Percentiles rank a stretch among this genome's conserved stretches.
phyloP scores from a whole-genome alignment of 306 rosid species.

The Corylus americana region DNA sequence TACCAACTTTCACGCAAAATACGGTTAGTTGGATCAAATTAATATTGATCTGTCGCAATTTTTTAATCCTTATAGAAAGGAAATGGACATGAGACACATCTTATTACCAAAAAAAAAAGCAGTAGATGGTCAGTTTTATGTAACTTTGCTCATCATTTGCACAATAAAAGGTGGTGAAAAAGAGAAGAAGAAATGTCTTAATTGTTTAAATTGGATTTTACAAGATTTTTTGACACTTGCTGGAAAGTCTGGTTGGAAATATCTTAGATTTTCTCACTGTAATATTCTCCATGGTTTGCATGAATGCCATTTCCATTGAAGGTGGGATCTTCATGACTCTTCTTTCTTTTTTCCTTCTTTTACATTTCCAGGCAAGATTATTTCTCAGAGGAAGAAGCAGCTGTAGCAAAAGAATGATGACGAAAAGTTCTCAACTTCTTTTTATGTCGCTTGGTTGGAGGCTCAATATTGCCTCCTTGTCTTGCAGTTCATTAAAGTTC shows the following conservation, averaged over 20 bases:
- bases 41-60: not conserved
- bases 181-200: not conserved
- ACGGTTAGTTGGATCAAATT: constrained; percentile 44
- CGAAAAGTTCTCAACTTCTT: constrained; percentile 34
- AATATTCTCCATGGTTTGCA: constrained; percentile 17
- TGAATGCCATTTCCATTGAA: constrained; percentile 16
- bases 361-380: constrained; percentile 71
- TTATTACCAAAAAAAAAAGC: not conserved
- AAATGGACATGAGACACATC: not conserved
- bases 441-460: constrained; percentile 11
- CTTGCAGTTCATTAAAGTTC: constrained; percentile 8
- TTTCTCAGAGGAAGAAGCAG: constrained; percentile 50
- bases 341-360: not conserved
- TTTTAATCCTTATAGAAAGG: not conserved
- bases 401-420: constrained; percentile 70
- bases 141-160: not conserved
- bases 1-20: constrained; percentile 88
- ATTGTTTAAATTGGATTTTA: not conserved
- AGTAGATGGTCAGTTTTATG: not conserved
- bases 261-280: not conserved
- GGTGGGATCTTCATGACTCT: constrained; percentile 8
- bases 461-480: constrained; percentile 2
- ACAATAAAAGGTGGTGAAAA: not conserved
- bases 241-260: not conserved
- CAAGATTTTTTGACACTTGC: not conserved